Evolutionary conservation across 2,329 filamentous ascomycete species (phyloP), one percentile per base, ranked within the genome.

Genomic region (Ploettnerulaceae sp.): DNA sequence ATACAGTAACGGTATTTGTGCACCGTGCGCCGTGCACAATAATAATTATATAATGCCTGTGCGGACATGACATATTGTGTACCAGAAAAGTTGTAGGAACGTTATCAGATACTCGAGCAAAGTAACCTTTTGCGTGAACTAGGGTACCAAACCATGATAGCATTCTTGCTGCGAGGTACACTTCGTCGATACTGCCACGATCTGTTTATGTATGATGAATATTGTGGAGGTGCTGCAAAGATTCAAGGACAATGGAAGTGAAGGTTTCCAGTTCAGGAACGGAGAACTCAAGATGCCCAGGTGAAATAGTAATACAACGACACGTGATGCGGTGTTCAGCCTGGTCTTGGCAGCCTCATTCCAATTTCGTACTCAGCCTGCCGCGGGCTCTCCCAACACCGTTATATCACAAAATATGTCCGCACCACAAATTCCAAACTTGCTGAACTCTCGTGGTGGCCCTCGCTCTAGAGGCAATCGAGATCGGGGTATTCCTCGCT

Each of bases 381-480:
- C 12, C 21, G 21, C 22, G 36, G 7, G 33, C 17, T 5, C 2
- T 41, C 15, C 25, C 12, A n/a, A 14, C 17, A 5, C 3, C 18
- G 5, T 9, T 29, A 20, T 6, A 12, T 37, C 37, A 29, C 2
- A 18, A 29, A 29, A 49, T n/a, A 90, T 90, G 85, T 77, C 85
- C 36, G 77, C 82, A 22, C 71, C 81, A 31, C 77, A 82, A 18
- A 95, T 95, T 35, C 89, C 89, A 2, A 91, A 95, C 60, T 76
- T 95, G 25, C 79, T 70, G 63, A 86, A 62, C 62, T 73, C 73
- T 69, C 63, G 76, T 63, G 61, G 72, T 57, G 61, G 55, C 5
- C 64, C 73, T 44, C 71, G 73, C 17, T 50, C 48, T 15, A 45
- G 54, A 34, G 65, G 71, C 15, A 64, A 71, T 8, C 66, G 74